phyloP scores from a whole-genome alignment of 1,139 yeast genomes.

The Geotrichum armillariae region DNA sequence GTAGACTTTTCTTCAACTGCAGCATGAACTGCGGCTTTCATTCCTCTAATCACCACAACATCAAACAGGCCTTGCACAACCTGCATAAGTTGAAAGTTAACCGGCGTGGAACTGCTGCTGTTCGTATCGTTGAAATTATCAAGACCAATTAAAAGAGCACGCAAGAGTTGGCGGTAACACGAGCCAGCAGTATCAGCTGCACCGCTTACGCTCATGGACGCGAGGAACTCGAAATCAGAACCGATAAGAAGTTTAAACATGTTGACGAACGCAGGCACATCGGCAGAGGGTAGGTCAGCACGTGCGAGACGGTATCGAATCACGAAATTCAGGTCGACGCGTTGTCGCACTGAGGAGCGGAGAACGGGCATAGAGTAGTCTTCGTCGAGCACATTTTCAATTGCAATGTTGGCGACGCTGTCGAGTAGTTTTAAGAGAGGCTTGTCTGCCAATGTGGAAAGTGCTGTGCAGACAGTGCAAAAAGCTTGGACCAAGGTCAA shows the following conservation, averaged over 20 bases:
- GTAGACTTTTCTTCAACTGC: conserved; percentile 31
- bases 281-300: conserved; percentile 20
- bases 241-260: conserved; percentile 30
- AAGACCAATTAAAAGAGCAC: conserved; percentile 28
- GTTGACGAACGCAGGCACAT: conserved; percentile 22
- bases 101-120: neutral
- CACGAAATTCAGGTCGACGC: conserved; percentile 71
- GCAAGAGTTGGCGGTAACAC: conserved; percentile 16
- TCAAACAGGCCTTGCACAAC: conserved; percentile 33
- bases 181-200: conserved; percentile 10
- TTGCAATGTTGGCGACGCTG: conserved; percentile 48
- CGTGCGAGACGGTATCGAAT: conserved; percentile 51
- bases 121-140: conserved; percentile 24
- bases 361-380: conserved; percentile 53
- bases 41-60: conserved; percentile 34
- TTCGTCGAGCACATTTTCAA: conserved; percentile 53
- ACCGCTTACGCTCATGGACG: conserved; percentile 21
- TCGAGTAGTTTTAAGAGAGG: conserved; percentile 41
- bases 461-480: conserved; percentile 74
- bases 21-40: conserved; percentile 30
- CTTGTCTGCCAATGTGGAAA: conserved; percentile 45
- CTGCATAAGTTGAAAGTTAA: conserved; percentile 28
- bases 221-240: conserved; percentile 28
- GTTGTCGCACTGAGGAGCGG: conserved; percentile 54
- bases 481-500: conserved; percentile 68